phyloP scores from a whole-genome alignment of 1,284 basidiomycete species.

The Moesziomyces sp. region DNA sequence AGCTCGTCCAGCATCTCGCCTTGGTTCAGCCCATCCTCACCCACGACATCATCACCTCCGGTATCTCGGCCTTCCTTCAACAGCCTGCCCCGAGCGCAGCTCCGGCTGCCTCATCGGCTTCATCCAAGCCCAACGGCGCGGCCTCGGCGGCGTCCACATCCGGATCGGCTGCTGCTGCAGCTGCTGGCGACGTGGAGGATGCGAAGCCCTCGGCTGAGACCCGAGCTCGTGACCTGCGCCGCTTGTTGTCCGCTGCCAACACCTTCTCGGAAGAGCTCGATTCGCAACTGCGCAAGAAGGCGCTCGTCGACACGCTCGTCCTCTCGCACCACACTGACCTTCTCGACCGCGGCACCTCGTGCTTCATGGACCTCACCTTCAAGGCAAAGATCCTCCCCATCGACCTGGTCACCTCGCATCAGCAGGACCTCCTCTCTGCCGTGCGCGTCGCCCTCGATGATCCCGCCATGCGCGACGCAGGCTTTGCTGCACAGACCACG shows the following conservation, averaged over 20 bases:
- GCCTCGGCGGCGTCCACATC: conserved; percentile 13
- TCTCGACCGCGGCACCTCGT: conserved; percentile 47
- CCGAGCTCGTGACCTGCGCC: conserved; percentile 42
- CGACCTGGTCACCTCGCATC: conserved; percentile 50
- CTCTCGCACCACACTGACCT: conserved; percentile 58
- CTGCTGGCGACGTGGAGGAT: conserved; percentile 43
- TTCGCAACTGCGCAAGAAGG: conserved; percentile 27
- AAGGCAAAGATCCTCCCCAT: conserved; percentile 54
- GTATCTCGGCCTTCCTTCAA: conserved; percentile 41
- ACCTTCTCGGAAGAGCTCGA: conserved; percentile 41
- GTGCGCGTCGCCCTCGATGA: conserved; percentile 45
- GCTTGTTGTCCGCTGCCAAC: conserved; percentile 46
- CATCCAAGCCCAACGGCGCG: conserved; percentile 24
- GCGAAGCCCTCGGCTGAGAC: conserved; percentile 36
- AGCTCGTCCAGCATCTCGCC: conserved; percentile 25
- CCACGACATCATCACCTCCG: conserved; percentile 37
- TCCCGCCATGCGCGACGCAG: conserved; percentile 42
- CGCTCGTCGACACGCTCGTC: conserved; percentile 60
- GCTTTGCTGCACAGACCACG: conserved; percentile 57
- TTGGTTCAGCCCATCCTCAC: conserved; percentile 35
- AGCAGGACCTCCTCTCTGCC: conserved; percentile 42
- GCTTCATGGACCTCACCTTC: conserved; percentile 63
- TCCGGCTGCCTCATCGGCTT: conserved; percentile 10
- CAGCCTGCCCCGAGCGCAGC: conserved; percentile 4
- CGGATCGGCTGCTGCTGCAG: conserved; percentile 9